These are phyloP conservation scores for Alternaria hordeiaustralica DNA, from an alignment of 2,329 filamentous ascomycete genomes.

Conservation along the genomic window DNA sequence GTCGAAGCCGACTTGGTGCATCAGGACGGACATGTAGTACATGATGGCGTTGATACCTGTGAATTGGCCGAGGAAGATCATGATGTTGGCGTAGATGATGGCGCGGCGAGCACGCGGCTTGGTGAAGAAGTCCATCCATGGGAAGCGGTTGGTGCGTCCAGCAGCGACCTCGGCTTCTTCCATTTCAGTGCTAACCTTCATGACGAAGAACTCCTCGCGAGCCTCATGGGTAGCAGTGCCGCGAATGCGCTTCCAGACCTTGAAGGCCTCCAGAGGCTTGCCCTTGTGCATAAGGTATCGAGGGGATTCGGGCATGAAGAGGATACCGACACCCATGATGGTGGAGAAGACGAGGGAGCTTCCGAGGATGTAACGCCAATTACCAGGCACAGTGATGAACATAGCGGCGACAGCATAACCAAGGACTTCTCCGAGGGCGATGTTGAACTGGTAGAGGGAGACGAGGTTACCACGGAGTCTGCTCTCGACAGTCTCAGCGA, in stretches of 20 bases:
- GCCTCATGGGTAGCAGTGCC: slow-evolving; percentile 64
- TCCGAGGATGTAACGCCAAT: slow-evolving; percentile 77
- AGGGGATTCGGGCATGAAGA: slow-evolving; percentile 74
- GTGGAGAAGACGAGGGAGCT: slow-evolving; percentile 74
- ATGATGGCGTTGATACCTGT: slow-evolving; percentile 74
- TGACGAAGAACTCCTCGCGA: slow-evolving; percentile 73
- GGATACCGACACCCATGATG: slow-evolving; percentile 67
- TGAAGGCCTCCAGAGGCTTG: slow-evolving; percentile 64
- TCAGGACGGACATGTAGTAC: slow-evolving; percentile 74
- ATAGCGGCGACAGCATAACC: slow-evolving; percentile 77
- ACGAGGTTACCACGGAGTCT: slow-evolving; percentile 74
- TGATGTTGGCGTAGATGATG: slow-evolving; percentile 70
- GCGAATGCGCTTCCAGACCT: slow-evolving; percentile 76
- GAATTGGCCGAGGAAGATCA: slow-evolving; percentile 76
- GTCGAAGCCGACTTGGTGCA: slow-evolving; percentile 72
- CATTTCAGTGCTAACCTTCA: slow-evolving; percentile 69
- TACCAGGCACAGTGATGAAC: slow-evolving; percentile 71
- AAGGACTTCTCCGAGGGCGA: slow-evolving; percentile 75
- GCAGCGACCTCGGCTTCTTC: slow-evolving; percentile 58
- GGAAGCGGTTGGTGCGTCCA: slow-evolving; percentile 63
- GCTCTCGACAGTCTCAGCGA: slow-evolving; percentile 73
- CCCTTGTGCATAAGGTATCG: slow-evolving; percentile 75
- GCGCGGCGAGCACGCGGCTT: slow-evolving; percentile 66
- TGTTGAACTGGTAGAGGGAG: slow-evolving; percentile 77
- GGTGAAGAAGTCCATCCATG: slow-evolving; percentile 78